These are phyloP conservation scores for Ceratocystis alfenasii DNA, from an alignment of 2,329 filamentous ascomycete species.

Conservation along the genomic window DNA sequence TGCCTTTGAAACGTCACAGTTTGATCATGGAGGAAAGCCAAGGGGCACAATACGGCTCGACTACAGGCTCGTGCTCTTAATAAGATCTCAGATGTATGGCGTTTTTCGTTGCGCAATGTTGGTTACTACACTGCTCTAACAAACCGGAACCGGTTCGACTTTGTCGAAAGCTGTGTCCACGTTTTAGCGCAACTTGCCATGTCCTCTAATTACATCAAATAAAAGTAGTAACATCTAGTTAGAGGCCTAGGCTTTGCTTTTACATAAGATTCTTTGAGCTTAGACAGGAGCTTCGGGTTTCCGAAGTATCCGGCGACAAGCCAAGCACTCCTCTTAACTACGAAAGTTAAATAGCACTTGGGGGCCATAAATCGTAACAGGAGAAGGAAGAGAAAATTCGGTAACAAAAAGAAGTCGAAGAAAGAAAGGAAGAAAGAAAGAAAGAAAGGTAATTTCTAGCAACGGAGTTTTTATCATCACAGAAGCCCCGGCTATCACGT, in stretches of 20 bases:
- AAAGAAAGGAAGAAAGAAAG: background rate
- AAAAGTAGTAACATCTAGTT: background rate
- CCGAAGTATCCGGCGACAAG: background rate
- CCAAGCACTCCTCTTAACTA: background rate
- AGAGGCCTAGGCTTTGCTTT: background rate
- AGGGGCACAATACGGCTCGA: background rate
- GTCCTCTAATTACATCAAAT: background rate
- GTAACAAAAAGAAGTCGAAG: background rate
- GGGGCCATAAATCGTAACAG: background rate
- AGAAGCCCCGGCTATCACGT: background rate
- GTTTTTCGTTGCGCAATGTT: background rate
- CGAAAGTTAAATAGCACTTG: background rate
- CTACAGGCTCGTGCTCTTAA: background rate
- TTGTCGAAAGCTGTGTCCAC: background rate
- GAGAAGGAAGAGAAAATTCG: background rate
- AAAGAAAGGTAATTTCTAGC: background rate
- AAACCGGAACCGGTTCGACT: background rate
- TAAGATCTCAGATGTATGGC: background rate
- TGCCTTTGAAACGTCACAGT: background rate
- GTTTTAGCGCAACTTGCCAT: background rate
- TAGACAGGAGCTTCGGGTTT: background rate
- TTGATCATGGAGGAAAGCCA: background rate
- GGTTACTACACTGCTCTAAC: background rate
- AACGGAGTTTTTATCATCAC: background rate
- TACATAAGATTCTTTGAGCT: background rate